Evolutionary conservation across 2,329 filamentous ascomycete genomes (phyloP).

Genomic region (Fusarium sp.): DNA sequence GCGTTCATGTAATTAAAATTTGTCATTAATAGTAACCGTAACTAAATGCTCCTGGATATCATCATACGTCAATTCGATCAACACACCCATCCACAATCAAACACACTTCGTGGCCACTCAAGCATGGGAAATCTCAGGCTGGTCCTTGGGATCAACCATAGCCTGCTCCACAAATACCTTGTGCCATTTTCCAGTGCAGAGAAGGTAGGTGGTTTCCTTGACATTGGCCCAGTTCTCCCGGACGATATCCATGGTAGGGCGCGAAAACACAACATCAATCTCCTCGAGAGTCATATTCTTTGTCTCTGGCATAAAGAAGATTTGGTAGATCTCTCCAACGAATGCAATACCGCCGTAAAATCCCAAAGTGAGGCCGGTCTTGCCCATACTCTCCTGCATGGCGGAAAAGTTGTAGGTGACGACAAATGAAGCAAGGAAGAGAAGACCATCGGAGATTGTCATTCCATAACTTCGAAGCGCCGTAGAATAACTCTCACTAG

Average conservation of each 20-base stretch:
- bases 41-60: slow-evolving; percentile 24
- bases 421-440: slow-evolving; percentile 79
- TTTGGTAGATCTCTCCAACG: slow-evolving; percentile 77
- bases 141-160: slow-evolving; percentile 24
- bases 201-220: slow-evolving; percentile 49
- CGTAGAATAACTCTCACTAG: slow-evolving; percentile 78
- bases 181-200: slow-evolving; percentile 40
- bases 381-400: slow-evolving; percentile 77
- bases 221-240: slow-evolving; percentile 64
- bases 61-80: slow-evolving; percentile 20
- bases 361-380: slow-evolving; percentile 74
- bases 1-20: background rate
- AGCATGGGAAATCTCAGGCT: slow-evolving; percentile 19
- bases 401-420: slow-evolving; percentile 81
- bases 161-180: slow-evolving; percentile 47
- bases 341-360: slow-evolving; percentile 82
- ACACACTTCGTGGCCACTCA: background rate
- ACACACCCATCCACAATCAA: background rate
- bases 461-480: slow-evolving; percentile 80
- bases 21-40: slow-evolving; percentile 6
- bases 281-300: slow-evolving; percentile 78
- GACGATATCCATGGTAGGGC: slow-evolving; percentile 73
- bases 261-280: slow-evolving; percentile 75
- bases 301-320: slow-evolving; percentile 82
- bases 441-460: slow-evolving; percentile 75